Base-by-base conservation (phyloP, 140 eudicot species). In the Artemisia princeps region DNA sequence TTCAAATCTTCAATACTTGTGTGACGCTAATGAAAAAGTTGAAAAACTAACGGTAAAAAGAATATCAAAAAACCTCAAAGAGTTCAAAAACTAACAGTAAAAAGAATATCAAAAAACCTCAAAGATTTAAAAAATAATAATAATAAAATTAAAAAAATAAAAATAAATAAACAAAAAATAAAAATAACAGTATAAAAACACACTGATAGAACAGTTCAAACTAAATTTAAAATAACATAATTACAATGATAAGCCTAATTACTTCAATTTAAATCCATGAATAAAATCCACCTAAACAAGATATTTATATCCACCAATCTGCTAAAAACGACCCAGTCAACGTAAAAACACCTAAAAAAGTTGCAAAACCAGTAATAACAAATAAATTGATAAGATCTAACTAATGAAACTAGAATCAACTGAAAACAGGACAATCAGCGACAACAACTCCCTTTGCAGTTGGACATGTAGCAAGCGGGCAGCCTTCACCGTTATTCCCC, bases 381-480 rank as follows among this genome's bases (percentile, higher is more conserved):
- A 55, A 52, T 1, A 19, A 1, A 14, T 5, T 24, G 10, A 48
- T 2, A 10, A 10, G 53, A 2, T 10, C 30, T 30, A 10, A 42
- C 24, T 42, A 60, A 37, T 11, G 10, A 24, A 60, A 49, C 46
- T 7, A 60, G 0, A 74, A 37, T 15, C 67, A 79, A 42, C 55
- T 73, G 45, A 61, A 71, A 64, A 67, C 82, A 5, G 95, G 90
- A 65, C 90, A 87, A 19, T 72, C 88, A 7, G 53, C 67, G 60
- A 76, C 89, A 0, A 67, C 62, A 24, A 87, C 74, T 6, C 94
- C 89, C 13, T 60, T 70, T 2, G 87, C 87, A 11, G 94, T 87
- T 12, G 95, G 95, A 26, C 89, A 87, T 26, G 75, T 28, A 67
- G 89, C 94, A 64, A 88, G 66, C 0, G 85, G 89, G 65, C 94